phyloP scores from a whole-genome alignment of 768 basidiomycete species.

The Lanmaoa pseudosensibilis region DNA sequence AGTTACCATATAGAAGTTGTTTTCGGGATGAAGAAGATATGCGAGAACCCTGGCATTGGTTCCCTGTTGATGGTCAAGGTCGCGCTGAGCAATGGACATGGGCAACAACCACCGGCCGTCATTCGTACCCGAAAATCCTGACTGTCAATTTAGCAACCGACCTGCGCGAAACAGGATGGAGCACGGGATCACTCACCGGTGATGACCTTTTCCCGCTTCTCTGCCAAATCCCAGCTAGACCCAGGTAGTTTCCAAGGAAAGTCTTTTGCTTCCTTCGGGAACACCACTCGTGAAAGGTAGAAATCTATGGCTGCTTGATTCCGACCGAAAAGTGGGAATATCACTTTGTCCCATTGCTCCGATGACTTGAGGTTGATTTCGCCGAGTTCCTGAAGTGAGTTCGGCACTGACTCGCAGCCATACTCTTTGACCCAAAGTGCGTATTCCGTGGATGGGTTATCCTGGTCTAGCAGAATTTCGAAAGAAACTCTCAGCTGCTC shows the following conservation, averaged over 20 bases:
- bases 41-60: constrained; percentile 43
- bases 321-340: background rate
- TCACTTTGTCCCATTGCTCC: constrained; percentile 2
- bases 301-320: constrained; percentile 7
- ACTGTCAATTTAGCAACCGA: background rate
- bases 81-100: constrained; percentile 29
- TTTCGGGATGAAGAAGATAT: constrained; percentile 28
- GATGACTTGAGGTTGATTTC: constrained; percentile 3
- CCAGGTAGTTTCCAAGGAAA: constrained; percentile 31
- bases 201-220: constrained; percentile 8
- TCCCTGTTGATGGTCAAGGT: constrained; percentile 24
- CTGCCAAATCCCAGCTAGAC: constrained; percentile 38
- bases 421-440: background rate
- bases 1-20: constrained; percentile 11
- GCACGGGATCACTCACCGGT: constrained; percentile 1
- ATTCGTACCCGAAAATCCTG: constrained; percentile 42
- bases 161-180: background rate
- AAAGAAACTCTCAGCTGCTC: constrained; percentile 1
- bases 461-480: background rate
- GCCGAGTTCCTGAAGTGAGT: background rate
- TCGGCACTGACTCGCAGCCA: background rate
- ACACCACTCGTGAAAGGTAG: constrained; percentile 33
- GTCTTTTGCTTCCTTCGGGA: constrained; percentile 34
- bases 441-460: constrained; percentile 2
- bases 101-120: constrained; percentile 39